Percentiles rank a stretch among this genome's conserved stretches.
Evolutionary conservation across 305 asterid genomes (phyloP).

Genomic region (Solanum aculeatissimum): DNA sequence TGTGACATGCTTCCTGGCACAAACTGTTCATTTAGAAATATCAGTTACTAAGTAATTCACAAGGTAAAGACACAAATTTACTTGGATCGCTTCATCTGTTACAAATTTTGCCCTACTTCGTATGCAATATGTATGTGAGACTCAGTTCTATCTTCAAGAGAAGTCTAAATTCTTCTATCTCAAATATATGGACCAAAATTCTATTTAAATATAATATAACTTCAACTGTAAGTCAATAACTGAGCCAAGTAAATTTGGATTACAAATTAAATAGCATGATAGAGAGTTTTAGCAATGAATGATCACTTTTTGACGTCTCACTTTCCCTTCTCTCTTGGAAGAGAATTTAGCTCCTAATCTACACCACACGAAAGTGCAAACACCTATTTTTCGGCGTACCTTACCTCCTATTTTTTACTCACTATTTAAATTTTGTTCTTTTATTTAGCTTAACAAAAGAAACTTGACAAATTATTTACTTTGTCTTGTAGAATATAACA

Average conservation of each 20-base stretch:
- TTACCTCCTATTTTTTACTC: background rate
- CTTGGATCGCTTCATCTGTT: background rate
- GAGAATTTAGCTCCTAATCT: background rate
- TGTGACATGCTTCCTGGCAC: conserved; percentile 92
- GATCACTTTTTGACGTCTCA: background rate
- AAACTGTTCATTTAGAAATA: conserved; percentile 44
- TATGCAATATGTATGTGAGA: background rate
- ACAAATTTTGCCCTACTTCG: background rate
- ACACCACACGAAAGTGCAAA: background rate
- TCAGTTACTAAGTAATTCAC: background rate
- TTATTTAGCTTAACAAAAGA: background rate
- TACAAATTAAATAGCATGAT: background rate
- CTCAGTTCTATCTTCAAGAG: background rate
- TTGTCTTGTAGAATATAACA: background rate
- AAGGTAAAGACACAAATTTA: background rate
- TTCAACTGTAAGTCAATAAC: background rate
- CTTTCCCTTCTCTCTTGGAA: background rate
- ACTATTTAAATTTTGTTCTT: background rate
- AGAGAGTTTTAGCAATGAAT: background rate
- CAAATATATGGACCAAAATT: background rate
- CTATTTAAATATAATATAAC: background rate
- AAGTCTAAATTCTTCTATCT: background rate
- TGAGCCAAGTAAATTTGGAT: background rate
- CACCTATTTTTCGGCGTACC: background rate
- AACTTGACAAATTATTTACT: background rate